Base-by-base conservation (phyloP, 257 asterid species). In the Solanum neorickii region DNA sequence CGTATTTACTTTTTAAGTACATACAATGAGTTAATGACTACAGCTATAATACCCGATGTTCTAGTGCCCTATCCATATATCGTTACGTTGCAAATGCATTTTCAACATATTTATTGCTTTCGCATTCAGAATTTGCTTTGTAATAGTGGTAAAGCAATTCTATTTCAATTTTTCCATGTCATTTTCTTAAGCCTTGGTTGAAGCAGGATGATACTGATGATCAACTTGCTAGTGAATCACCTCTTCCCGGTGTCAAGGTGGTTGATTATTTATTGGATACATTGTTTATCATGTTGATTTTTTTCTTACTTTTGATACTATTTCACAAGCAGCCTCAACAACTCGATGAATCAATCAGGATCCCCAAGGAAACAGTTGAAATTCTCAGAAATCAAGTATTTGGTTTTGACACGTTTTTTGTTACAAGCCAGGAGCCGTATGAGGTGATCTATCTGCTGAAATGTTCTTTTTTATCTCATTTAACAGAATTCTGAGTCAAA, bases 171-270 rank as follows among this genome's bases (percentile, higher is more conserved):
- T 18, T 20, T 42, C 77, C 70, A 23, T 39, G 35, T 87, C 82
- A 86, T 74, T 62, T 87, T 83, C 73, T 41, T 80, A 84, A 88
- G 84, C 42, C 70, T 92, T 83, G 86, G 46, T 87, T 91, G 84
- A 86, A 52, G 70, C 94, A 96, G 98, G 95, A 80, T 73, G 92
- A 39, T 82, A 75, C 80, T 33, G 93, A 90, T 69, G 86, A 87
- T 89, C 92, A 89, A 91, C 91, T 97, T 93, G 89, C 96, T 4
- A 94, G 94, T 91, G 98, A 98, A 83, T 97, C 99, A 7, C 99
- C 98, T 82, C 96, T 97, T 82, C 99, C 98, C 89, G 99, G 98
- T 92, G 89, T 95, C 93, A 94, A 95, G 99, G 99, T 97, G 95
- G 83, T 87, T 56, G 49, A 86, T 60, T 23, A 14, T 27, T 56